Base-by-base conservation (phyloP, 2,329 filamentous ascomycete species). In the Simplicillium sp. region DNA sequence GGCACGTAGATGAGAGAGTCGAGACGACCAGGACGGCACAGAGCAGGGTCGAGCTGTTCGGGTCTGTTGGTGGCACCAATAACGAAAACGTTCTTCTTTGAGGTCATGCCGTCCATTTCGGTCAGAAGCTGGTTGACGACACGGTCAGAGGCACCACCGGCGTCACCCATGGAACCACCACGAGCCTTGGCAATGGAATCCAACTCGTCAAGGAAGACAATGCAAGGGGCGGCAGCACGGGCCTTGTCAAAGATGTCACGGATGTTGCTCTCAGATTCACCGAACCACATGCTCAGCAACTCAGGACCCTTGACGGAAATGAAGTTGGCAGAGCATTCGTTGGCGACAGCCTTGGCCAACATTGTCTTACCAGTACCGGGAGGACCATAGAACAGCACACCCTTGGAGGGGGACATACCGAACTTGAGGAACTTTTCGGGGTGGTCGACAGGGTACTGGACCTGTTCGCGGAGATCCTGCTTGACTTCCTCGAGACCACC, bases 361-460 rank as follows among this genome's bases (percentile, higher is more conserved):
- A 98, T 80, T 47, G 92, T 98, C 78, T 98, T 98, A 95, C 92
- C 92, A 60, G 94, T 98, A 90, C 92, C 92, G 54, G 92, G 92
- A 49, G 94, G 92, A 52, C 92, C 94, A 60, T 96, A 98, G 75
- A 98, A 98, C 50, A 98, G 76, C 48, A 98, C 92, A 86, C 92
- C 92, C 57, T 90, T 87, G 50, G 92, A 97, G 47, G 92, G 92
- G 46, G 89, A 96, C 57, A 98, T 83, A 65, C 92, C 94, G 50
- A 98, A 98, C 75, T 98, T 98, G 81, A 96, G 88, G 82, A 97
- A 98, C 73, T 94, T 97, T 68, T 98, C 94, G 54, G 92, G 94
- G 61, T 98, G 92, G 64, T 98, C 92, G 66, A 98, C 92, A 17
- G 92, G 94, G 70, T 98, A 98, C 66, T 98, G 92, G 37, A 98